phyloP scores from a whole-genome alignment of 257 asterid species.

The Nicotiana attenuata region DNA sequence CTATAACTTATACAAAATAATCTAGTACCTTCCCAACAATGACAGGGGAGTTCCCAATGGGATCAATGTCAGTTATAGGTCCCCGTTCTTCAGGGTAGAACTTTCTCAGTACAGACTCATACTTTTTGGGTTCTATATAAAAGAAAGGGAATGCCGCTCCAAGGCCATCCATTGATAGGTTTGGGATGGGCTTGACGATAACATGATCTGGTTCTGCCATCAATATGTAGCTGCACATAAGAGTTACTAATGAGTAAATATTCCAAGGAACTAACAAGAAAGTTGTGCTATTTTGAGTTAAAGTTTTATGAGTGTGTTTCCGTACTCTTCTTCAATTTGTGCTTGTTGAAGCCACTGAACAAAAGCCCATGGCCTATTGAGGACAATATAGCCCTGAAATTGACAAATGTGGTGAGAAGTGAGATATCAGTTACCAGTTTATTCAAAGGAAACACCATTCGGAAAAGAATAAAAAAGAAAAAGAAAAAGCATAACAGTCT shows the following conservation, averaged over 20 bases:
- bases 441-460: background rate
- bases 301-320: background rate
- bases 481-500: background rate
- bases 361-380: slow-evolving; percentile 98
- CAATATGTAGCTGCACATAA: slow-evolving; percentile 63
- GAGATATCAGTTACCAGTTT: slow-evolving; percentile 8
- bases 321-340: slow-evolving; percentile 83
- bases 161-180: slow-evolving; percentile 60
- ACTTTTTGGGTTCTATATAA: slow-evolving; percentile 87
- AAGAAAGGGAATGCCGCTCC: slow-evolving; percentile 95
- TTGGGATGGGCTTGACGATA: slow-evolving; percentile 87
- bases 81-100: slow-evolving; percentile 71
- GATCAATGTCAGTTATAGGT: slow-evolving; percentile 75
- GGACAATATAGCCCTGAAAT: slow-evolving; percentile 90
- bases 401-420: slow-evolving; percentile 16
- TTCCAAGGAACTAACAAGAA: background rate
- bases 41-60: slow-evolving; percentile 98
- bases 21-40: slow-evolving; percentile 70
- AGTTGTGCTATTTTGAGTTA: background rate
- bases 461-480: background rate
- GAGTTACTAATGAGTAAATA: background rate
- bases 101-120: slow-evolving; percentile 60
- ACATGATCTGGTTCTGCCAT: slow-evolving; percentile 97
- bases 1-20: background rate
- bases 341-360: slow-evolving; percentile 98